Evolutionary conservation across 164 flowering plant genomes (phyloP).

Genomic region (Magnolia officinalis): DNA sequence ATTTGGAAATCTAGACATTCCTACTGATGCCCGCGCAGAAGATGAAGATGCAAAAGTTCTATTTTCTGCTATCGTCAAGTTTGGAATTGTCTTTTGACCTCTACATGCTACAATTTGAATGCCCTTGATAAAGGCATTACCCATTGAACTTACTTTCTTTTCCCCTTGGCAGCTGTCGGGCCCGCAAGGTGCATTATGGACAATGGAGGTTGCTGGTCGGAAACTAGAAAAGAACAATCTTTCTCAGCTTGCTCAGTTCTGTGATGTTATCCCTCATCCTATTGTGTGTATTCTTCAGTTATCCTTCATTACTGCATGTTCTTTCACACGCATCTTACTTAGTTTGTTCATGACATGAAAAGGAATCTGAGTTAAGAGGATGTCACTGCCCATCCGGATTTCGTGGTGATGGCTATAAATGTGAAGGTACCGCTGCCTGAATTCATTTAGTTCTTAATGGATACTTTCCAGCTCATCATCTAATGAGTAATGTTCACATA

Average conservation of each 20-base stretch:
- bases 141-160: not conserved
- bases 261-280: slow-evolving; percentile 25
- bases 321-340: not conserved
- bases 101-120: not conserved
- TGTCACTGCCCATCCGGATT: slow-evolving; percentile 85
- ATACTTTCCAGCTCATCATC: not conserved
- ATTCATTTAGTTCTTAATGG: not conserved
- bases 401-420: slow-evolving; percentile 67
- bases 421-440: slow-evolving; percentile 55
- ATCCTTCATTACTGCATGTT: not conserved
- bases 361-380: slow-evolving; percentile 58
- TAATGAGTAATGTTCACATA: not conserved
- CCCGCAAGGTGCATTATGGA: slow-evolving; percentile 71
- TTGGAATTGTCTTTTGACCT: not conserved
- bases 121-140: not conserved
- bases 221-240: slow-evolving; percentile 39
- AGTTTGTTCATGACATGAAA: not conserved
- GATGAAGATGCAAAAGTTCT: not conserved
- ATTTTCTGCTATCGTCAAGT: not conserved
- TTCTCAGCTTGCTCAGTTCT: slow-evolving; percentile 88
- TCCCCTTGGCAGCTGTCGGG: slow-evolving; percentile 59
- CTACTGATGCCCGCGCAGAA: not conserved
- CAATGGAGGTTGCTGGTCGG: slow-evolving; percentile 97
- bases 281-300: not conserved
- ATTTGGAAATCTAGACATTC: not conserved